A percentile compares a stretch with the other conserved stretches of the same genome.
These are phyloP conservation scores for Globisporangium alternatum DNA, from an alignment of 352 stramenopile species.

Conservation along the genomic window DNA sequence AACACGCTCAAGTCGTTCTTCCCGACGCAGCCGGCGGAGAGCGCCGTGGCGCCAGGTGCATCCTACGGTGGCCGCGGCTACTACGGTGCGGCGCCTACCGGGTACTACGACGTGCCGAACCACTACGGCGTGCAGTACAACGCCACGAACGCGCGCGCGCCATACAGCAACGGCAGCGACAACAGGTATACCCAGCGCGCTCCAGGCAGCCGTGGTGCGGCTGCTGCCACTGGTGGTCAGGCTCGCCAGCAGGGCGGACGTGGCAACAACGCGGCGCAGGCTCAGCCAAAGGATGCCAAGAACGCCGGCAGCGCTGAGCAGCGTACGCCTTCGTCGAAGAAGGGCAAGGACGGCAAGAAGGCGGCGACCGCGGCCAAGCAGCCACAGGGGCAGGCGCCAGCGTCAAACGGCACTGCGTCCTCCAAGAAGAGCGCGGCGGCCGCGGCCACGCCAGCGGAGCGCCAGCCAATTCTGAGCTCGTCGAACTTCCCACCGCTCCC, in stretches of 20 bases:
- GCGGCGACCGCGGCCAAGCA: slow-evolving; percentile 20
- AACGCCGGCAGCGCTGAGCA: slow-evolving; percentile 65
- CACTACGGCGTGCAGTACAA: slow-evolving; percentile 60
- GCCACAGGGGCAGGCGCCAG: slow-evolving; percentile 21
- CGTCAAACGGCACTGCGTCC: slow-evolving; percentile 19
- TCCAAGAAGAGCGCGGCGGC: slow-evolving; percentile 27
- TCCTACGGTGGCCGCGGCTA: slow-evolving; percentile 63
- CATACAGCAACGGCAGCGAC: slow-evolving; percentile 41
- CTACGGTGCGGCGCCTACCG: slow-evolving; percentile 49
- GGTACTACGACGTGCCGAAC: slow-evolving; percentile 70
- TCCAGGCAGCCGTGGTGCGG: slow-evolving; percentile 17
- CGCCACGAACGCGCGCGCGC: slow-evolving; percentile 30
- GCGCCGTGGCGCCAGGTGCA: slow-evolving; percentile 32
- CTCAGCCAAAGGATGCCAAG: slow-evolving; percentile 39
- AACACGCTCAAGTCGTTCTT: slow-evolving; percentile 92
- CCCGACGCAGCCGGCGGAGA: slow-evolving; percentile 66
- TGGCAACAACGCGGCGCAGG: slow-evolving; percentile 20
- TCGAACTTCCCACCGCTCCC: slow-evolving; percentile 83
- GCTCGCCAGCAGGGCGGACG: slow-evolving; percentile 30
- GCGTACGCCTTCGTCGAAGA: slow-evolving; percentile 45
- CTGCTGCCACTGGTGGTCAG: slow-evolving; percentile 17
- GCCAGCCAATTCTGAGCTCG: slow-evolving; percentile 77
- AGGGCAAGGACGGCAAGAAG: slow-evolving; percentile 67
- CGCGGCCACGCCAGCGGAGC: slow-evolving; percentile 30
- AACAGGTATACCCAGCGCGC: slow-evolving; percentile 37